Conservation (phyloP, 176 grass and related monocot species). For the Paspalum notatum region DNA sequence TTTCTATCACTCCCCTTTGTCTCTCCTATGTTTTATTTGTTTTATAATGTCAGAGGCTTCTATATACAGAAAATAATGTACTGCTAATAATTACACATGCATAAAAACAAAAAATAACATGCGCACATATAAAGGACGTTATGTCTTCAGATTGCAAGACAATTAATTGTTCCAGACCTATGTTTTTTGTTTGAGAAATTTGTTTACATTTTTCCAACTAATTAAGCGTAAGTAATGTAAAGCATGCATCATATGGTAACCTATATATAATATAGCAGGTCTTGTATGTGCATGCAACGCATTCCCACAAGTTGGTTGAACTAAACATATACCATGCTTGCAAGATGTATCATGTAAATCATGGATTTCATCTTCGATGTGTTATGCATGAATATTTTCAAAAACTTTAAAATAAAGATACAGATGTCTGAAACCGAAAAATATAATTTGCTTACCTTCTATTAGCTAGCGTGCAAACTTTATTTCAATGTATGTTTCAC, state of each 20-base stretch:
- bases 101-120: too few relatives aligned
- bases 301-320: not conserved
- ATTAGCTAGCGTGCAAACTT: too few relatives aligned
- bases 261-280: not conserved
- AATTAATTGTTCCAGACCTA: not conserved
- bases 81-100: too few relatives aligned
- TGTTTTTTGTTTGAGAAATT: not conserved
- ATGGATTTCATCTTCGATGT: not conserved
- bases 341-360: not conserved
- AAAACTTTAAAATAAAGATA: not conserved
- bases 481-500: not conserved
- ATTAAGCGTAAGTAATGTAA: not conserved
- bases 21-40: not conserved
- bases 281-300: not conserved
- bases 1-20: not conserved
- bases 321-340: not conserved
- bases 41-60: not conserved
- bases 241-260: not conserved
- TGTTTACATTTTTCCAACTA: not conserved
- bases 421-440: not conserved
- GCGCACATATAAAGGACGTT: not conserved
- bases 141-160: not conserved
- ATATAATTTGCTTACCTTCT: not conserved
- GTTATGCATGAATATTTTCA: not conserved
- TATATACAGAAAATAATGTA: not conserved